These are phyloP conservation scores for Metschnikowia hibisci DNA, from an alignment of 805 yeast genomes.

Conservation along the genomic window DNA sequence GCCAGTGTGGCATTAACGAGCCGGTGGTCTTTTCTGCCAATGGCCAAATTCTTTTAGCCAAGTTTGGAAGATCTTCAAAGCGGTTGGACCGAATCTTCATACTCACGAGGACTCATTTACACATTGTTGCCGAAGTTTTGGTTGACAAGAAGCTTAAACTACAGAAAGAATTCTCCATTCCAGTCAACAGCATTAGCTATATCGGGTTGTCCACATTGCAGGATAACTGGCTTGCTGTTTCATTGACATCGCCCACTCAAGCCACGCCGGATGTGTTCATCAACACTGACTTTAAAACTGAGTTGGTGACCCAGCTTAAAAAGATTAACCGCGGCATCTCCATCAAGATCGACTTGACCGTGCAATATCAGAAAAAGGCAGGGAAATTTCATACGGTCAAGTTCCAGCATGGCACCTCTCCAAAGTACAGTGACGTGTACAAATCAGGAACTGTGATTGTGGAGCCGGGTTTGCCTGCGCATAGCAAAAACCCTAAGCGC, in stretches of 20 bases:
- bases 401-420: conserved; percentile 55
- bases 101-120: conserved; percentile 58
- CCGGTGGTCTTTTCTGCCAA: conserved; percentile 70
- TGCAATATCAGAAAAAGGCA: conserved; percentile 87
- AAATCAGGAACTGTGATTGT: conserved; percentile 87
- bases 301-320: conserved; percentile 71
- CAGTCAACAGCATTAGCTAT: conserved; percentile 54
- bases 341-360: conserved; percentile 64
- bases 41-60: conserved; percentile 77
- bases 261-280: conserved; percentile 73
- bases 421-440: conserved; percentile 65
- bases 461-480: conserved; percentile 72
- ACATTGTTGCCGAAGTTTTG: conserved; percentile 69
- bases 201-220: conserved; percentile 71
- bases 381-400: conserved; percentile 78
- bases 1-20: conserved; percentile 66
- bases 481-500: conserved; percentile 63
- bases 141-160: conserved; percentile 55
- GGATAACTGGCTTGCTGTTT: conserved; percentile 89
- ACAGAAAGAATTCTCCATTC: conserved; percentile 59
- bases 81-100: conserved; percentile 71
- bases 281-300: conserved; percentile 84
- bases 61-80: conserved; percentile 89
- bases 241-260: conserved; percentile 44
- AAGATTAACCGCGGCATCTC: conserved; percentile 53